Base-by-base conservation (phyloP, 1,284 basidiomycete species). In the Ganoderma multipileum region DNA sequence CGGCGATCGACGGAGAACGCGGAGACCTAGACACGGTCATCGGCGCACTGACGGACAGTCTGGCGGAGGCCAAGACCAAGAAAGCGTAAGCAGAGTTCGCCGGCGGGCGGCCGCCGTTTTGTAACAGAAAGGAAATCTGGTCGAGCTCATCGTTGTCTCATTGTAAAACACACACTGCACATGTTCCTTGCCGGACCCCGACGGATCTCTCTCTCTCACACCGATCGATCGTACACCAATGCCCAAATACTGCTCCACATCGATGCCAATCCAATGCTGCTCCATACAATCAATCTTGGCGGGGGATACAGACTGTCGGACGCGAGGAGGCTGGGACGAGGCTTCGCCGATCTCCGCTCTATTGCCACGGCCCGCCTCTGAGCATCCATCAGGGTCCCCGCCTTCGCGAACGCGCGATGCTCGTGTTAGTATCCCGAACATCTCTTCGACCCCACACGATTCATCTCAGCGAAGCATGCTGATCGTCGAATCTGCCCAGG, bases 11-110 rank as follows among this genome's bases (percentile, higher is more conserved):
- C 74, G 71, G 83, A 39, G 74, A 84, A 65, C 86, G 95, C 62
- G 90, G 88, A 2, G 95, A 98, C 80, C 79, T 98, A 20, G 91
- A 95, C 73, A 90, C 84, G 78, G 83, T 98, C 68, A 84, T 96
- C 69, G 80, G 85, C 41, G 88, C 87, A 1, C 81, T 98, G 78
- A 87, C 86, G 76, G 92, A 89, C 69, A 79, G 84, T 3, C 76
- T 93, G 69, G 76, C 81, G 28, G 91, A 91, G 75, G 86, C 86
- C 18, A 82, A 77, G 65, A 79, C 78, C 73, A 81, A 81, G 76
- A 75, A 76, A 67, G 74, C 69, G 79, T 78, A 79, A 77, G 74
- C 52, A 44, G 65, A 52, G 61, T 68, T 50, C 68, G 50, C 65
- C 65, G 38, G 12, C n/a, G 38, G 7, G 58, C 39, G 38, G 39